Evolutionary conservation across 768 basidiomycete genomes (phyloP).

Genomic region (Lyophyllum semitale): DNA sequence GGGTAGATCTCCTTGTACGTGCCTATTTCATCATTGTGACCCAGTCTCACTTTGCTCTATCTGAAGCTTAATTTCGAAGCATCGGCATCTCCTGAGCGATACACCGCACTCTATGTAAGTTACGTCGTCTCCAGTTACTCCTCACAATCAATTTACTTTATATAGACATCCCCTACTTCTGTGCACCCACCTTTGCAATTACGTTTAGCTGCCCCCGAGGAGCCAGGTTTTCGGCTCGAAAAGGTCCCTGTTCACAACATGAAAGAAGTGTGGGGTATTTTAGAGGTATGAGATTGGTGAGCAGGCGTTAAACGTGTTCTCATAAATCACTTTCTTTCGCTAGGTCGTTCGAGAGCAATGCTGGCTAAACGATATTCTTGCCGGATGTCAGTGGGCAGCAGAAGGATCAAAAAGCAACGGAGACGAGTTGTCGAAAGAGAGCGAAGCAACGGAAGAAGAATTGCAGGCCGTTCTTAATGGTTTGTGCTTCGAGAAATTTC

Average conservation of each 20-base stretch:
- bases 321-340: background rate
- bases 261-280: constrained; percentile 72
- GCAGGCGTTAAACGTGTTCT: background rate
- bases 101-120: constrained; percentile 69
- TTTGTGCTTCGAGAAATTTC: constrained; percentile 22
- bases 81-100: constrained; percentile 56
- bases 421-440: constrained; percentile 30
- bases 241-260: constrained; percentile 70
- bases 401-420: constrained; percentile 42
- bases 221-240: constrained; percentile 76
- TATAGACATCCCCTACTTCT: constrained; percentile 64
- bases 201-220: constrained; percentile 66
- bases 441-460: constrained; percentile 51
- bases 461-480: constrained; percentile 69
- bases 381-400: constrained; percentile 60
- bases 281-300: constrained; percentile 56
- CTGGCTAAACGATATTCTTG: constrained; percentile 78
- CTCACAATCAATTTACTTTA: background rate
- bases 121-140: background rate
- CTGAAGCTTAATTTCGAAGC: constrained; percentile 57
- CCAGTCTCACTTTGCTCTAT: constrained; percentile 2
- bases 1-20: constrained; percentile 67
- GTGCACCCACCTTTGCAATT: constrained; percentile 71
- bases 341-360: constrained; percentile 82
- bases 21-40: background rate